Conservation (phyloP, 164 flowering plant genomes). For the Vitis rupestris region DNA sequence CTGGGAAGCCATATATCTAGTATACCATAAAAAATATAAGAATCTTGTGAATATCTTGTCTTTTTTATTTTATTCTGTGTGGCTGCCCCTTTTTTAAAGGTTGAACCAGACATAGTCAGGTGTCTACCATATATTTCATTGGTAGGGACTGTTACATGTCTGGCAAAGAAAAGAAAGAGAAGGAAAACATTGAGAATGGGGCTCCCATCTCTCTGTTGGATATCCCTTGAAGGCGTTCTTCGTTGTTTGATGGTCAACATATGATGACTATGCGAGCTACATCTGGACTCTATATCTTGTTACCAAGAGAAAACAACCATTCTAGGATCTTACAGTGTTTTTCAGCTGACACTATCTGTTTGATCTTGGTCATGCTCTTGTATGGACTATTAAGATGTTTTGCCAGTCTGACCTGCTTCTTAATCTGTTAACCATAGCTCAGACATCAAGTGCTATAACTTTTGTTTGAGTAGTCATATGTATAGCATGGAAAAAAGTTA, state of each 20-base stretch:
- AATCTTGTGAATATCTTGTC: no score
- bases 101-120: constrained; percentile 1
- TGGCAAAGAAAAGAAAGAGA: constrained; percentile 33
- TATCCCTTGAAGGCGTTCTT: constrained; percentile 32
- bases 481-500: no score
- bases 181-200: constrained; percentile 17
- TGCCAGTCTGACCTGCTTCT: neutral
- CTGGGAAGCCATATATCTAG: no score
- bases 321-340: neutral
- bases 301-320: neutral
- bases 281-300: constrained; percentile 27
- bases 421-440: no score
- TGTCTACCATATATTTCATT: neutral
- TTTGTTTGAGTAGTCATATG: no score
- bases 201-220: constrained; percentile 10
- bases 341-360: no score
- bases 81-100: no score
- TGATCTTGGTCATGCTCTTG: neutral
- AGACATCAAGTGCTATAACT: no score
- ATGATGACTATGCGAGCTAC: constrained; percentile 24
- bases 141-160: constrained; percentile 38
- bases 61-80: no score
- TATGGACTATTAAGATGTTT: neutral
- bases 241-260: constrained; percentile 25
- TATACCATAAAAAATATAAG: no score